Conservation (phyloP, 2,329 filamentous ascomycete genomes). For the Pseudogymnoascus sp. region DNA sequence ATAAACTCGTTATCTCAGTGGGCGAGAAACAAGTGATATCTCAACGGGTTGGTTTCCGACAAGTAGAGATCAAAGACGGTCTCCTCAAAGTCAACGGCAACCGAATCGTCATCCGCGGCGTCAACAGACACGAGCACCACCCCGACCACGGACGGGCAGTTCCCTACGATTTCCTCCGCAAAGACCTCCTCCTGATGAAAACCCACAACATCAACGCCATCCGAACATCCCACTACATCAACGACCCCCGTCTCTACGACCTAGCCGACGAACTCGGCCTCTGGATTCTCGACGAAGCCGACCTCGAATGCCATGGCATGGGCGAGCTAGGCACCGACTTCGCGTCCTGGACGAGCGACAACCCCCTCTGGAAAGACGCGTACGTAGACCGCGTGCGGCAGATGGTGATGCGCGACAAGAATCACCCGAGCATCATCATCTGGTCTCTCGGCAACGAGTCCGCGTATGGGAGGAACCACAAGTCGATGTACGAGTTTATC, state of each 20-base stretch:
- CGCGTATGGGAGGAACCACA: conserved; percentile 49
- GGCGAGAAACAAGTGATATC: conserved; percentile 32
- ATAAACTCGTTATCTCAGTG: conserved; percentile 42
- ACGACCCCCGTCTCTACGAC: conserved; percentile 52
- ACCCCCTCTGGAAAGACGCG: conserved; percentile 42
- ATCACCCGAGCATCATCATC: conserved; percentile 48
- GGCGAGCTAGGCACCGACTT: conserved; percentile 36
- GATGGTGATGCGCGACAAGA: conserved; percentile 47
- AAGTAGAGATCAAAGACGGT: conserved; percentile 44
- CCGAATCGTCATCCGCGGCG: conserved; percentile 45
- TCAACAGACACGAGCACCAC: conserved; percentile 51
- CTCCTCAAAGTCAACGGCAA: conserved; percentile 46
- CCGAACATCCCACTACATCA: conserved; percentile 60
- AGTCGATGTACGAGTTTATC: conserved; percentile 48
- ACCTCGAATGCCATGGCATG: conserved; percentile 49
- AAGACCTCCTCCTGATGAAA: conserved; percentile 49
- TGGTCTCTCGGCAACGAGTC: conserved; percentile 54
- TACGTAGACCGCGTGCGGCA: conserved; percentile 51
- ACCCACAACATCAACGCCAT: conserved; percentile 61
- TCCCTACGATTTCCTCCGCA: conserved; percentile 42
- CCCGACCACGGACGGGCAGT: conserved; percentile 43
- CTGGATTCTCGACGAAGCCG: conserved; percentile 54
- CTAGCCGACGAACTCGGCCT: conserved; percentile 57
- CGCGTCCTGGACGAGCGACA: conserved; percentile 43
- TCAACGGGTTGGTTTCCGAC: conserved; percentile 47